These are phyloP conservation scores for Blastobotrys americana DNA, from an alignment of 805 yeast genomes.

Conservation along the genomic window DNA sequence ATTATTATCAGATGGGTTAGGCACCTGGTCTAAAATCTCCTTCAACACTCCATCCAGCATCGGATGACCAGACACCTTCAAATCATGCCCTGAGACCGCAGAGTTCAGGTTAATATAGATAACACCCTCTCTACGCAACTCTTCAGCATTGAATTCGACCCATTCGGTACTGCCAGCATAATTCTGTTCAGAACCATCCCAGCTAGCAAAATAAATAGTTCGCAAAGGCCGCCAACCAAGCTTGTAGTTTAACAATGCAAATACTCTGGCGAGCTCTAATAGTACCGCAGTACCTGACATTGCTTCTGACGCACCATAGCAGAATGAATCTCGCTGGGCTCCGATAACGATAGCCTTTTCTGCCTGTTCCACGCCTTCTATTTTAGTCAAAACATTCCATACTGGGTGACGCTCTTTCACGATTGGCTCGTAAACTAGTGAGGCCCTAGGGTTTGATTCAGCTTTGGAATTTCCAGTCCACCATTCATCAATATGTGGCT, in stretches of 20 bases:
- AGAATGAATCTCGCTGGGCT: conserved; percentile 70
- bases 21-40: conserved; percentile 32
- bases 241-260: conserved; percentile 55
- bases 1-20: conserved; percentile 15
- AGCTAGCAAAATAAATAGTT: conserved; percentile 72
- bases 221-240: conserved; percentile 79
- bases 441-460: conserved; percentile 19
- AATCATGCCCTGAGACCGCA: conserved; percentile 44
- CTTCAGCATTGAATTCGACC: conserved; percentile 49
- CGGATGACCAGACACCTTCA: conserved; percentile 61
- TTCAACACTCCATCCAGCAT: conserved; percentile 44
- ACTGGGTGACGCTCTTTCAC: conserved; percentile 49
- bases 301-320: conserved; percentile 66
- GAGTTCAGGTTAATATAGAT: conserved; percentile 70
- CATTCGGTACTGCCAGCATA: conserved; percentile 80
- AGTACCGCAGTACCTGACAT: conserved; percentile 69
- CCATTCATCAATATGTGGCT: conserved; percentile 31
- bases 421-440: conserved; percentile 38
- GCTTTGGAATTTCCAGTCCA: conserved; percentile 37
- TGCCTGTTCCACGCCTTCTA: conserved; percentile 73
- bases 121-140: conserved; percentile 52
- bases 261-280: conserved; percentile 61
- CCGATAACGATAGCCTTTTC: conserved; percentile 71
- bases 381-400: conserved; percentile 73
- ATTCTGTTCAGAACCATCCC: conserved; percentile 76